These are phyloP conservation scores for Dactylellina sp. DNA, from an alignment of 2,329 filamentous ascomycete genomes.

Conservation along the genomic window DNA sequence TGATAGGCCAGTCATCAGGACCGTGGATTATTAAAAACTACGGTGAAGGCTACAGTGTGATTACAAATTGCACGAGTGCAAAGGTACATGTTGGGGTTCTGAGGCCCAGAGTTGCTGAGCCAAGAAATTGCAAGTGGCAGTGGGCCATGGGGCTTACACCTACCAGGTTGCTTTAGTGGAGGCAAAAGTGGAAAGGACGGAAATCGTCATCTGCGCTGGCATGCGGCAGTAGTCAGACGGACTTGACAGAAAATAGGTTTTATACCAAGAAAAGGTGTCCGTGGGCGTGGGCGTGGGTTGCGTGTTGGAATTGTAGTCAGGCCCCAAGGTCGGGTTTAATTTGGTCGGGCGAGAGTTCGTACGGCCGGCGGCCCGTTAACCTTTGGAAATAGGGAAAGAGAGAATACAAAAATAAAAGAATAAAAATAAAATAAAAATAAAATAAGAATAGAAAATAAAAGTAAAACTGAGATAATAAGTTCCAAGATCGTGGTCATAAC, in stretches of 20 bases:
- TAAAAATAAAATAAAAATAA: no score
- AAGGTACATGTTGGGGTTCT: background rate
- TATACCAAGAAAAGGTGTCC: background rate
- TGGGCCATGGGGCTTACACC: conserved; percentile 52
- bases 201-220: conserved; percentile 38
- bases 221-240: conserved; percentile 20
- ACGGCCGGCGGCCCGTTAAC: no score
- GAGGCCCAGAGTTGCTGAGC: conserved; percentile 11
- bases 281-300: conserved; percentile 35
- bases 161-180: conserved; percentile 24
- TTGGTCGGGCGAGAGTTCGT: background rate
- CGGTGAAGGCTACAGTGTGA: conserved; percentile 42
- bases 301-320: conserved; percentile 50
- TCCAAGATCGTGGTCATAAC: no score
- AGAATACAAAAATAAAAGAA: no score
- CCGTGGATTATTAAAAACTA: conserved; percentile 44
- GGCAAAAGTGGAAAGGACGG: conserved; percentile 33
- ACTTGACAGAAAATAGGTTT: conserved; percentile 3
- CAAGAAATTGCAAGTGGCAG: conserved; percentile 40
- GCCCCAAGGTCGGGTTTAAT: background rate
- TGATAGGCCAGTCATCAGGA: conserved; percentile 27
- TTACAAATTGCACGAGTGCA: conserved; percentile 48
- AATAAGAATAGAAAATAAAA: no score
- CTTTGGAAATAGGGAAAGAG: no score
- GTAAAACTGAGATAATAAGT: no score